These are phyloP conservation scores for Candida boidinii DNA, from an alignment of 805 yeast species.

Conservation along the genomic window DNA sequence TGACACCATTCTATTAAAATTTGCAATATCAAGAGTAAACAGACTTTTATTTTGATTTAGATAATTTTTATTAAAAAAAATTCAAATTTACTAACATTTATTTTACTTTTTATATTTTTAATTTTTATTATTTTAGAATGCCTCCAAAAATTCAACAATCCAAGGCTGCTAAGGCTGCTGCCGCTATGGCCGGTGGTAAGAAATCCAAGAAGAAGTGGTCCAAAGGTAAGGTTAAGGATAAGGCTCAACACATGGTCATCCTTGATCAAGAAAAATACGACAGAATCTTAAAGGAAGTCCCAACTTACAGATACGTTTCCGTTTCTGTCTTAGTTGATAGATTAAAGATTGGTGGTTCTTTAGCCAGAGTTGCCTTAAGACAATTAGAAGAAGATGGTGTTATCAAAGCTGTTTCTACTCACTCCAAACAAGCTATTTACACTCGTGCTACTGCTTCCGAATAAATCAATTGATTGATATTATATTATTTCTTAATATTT, in stretches of 20 bases:
- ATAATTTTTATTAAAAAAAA: conserved; percentile 1
- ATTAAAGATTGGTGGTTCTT: conserved; percentile 97
- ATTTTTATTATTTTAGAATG: conserved; percentile 43
- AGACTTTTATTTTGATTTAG: background rate
- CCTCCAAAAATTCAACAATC: conserved; percentile 99
- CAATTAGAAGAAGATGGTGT: conserved; percentile 94
- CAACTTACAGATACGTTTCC: conserved; percentile 97
- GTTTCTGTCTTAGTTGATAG: conserved; percentile 98
- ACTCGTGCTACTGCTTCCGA: conserved; percentile 68
- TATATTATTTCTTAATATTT: background rate
- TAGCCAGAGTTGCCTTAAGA: conserved; percentile 96
- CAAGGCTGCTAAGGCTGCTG: conserved; percentile 99
- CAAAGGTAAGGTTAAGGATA: conserved; percentile 99
- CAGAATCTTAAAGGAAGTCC: conserved; percentile 98
- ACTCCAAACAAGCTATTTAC: conserved; percentile 96
- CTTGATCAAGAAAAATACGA: conserved; percentile 98
- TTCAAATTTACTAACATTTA: background rate
- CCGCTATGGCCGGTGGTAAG: conserved; percentile 99
- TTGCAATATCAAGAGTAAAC: background rate
- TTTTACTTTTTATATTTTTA: background rate
- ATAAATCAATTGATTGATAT: conserved; percentile 25
- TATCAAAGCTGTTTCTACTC: conserved; percentile 88
- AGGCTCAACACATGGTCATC: conserved; percentile 96
- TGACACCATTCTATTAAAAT: too few relatives aligned
- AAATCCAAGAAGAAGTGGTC: conserved; percentile 99